phyloP scores from a whole-genome alignment of 352 stramenopile genomes.

The Globisporangium viniferum region DNA sequence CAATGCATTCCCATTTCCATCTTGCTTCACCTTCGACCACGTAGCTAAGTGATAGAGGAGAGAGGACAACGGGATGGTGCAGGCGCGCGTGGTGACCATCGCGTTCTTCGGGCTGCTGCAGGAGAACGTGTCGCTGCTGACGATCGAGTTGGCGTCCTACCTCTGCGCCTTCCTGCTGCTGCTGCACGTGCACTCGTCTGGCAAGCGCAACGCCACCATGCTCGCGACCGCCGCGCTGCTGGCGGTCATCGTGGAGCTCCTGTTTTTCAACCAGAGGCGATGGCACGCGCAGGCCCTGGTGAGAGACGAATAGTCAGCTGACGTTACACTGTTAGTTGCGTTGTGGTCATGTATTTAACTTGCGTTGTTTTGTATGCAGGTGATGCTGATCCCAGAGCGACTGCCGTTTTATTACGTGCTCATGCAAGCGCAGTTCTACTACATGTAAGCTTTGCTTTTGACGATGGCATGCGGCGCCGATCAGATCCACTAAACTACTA shows the following conservation, averaged over 20 bases:
- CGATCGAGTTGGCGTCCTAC: slow-evolving; percentile 55
- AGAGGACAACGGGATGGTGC: slow-evolving; percentile 20
- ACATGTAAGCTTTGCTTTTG: slow-evolving; percentile 37
- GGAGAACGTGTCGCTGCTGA: slow-evolving; percentile 73
- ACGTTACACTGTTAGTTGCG: no score
- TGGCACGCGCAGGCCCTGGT: slow-evolving; percentile 73
- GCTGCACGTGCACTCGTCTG: slow-evolving; percentile 75
- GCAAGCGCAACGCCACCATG: slow-evolving; percentile 70
- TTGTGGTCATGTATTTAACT: no score
- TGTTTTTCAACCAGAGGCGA: slow-evolving; percentile 60
- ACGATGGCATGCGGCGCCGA: no score
- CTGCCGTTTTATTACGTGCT: slow-evolving; percentile 65
- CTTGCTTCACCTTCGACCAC: neutral
- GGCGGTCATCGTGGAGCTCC: slow-evolving; percentile 51
- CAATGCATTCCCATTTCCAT: neutral
- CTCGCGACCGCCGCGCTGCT: slow-evolving; percentile 45
- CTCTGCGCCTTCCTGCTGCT: slow-evolving; percentile 65
- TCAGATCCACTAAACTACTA: no score
- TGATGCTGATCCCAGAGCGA: slow-evolving; percentile 53
- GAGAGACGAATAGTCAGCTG: neutral
- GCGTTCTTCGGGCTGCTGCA: slow-evolving; percentile 67
- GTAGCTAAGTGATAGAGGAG: neutral
- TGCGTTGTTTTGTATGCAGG: slow-evolving; percentile 18
- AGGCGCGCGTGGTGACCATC: slow-evolving; percentile 54
- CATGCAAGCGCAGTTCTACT: slow-evolving; percentile 73